These are phyloP conservation scores for Botrytis cinerea DNA, from an alignment of 2,329 filamentous ascomycete species.

Conservation along the genomic window DNA sequence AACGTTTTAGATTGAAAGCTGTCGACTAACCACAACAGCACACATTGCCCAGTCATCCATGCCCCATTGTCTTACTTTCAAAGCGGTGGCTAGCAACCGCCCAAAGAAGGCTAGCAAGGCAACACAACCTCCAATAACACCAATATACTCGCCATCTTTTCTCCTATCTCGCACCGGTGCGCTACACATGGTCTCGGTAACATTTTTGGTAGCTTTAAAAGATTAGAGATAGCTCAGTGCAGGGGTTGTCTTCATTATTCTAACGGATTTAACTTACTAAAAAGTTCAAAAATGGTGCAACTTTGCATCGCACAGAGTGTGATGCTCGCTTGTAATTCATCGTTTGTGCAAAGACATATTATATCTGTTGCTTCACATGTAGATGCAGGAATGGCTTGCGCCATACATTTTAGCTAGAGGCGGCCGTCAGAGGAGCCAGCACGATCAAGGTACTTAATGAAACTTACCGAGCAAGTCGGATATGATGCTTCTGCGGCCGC, in stretches of 20 bases:
- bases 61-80: neutral
- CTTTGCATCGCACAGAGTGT: constrained; percentile 5
- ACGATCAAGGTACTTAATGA: neutral
- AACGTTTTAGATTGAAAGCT: neutral
- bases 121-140: neutral
- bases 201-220: neutral
- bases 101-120: neutral
- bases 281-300: neutral
- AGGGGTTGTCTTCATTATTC: neutral
- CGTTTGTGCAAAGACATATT: neutral
- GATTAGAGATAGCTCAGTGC: neutral
- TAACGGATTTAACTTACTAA: neutral
- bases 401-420: neutral
- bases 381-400: neutral
- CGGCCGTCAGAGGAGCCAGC: neutral
- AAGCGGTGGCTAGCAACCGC: neutral
- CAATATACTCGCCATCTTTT: neutral
- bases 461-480: neutral
- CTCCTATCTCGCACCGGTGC: neutral
- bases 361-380: neutral
- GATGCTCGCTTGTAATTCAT: neutral
- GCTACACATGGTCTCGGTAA: constrained; percentile 1
- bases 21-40: neutral
- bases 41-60: neutral
- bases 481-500: neutral